A percentile compares a stretch with the other conserved stretches of the same genome.
These are phyloP conservation scores for Urostyla sp. DNA, from an alignment of 73 alveolate genomes.

Conservation along the genomic window DNA sequence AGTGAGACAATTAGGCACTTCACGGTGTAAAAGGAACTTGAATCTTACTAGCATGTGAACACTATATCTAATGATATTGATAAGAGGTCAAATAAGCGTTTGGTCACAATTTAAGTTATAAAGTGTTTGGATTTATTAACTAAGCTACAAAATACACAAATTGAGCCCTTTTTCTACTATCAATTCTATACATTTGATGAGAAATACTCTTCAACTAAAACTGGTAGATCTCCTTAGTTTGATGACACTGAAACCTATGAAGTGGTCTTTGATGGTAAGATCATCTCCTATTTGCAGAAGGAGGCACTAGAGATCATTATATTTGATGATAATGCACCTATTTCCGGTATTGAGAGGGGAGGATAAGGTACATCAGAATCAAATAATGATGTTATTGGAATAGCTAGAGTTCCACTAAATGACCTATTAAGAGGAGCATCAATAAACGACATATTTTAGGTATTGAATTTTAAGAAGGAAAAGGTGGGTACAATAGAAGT, in stretches of 20 bases:
- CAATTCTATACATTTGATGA: conserved; percentile 88
- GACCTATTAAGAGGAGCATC: conserved; percentile 73
- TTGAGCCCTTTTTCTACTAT: conserved; percentile 88
- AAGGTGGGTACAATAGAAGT: conserved; percentile 76
- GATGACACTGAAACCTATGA: conserved; percentile 83
- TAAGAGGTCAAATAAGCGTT: conserved; percentile 68
- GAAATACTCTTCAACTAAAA: conserved; percentile 69
- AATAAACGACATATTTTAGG: conserved; percentile 76
- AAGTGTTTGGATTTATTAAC: conserved; percentile 62
- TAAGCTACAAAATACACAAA: conserved; percentile 52
- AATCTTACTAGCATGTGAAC: conserved; percentile 63
- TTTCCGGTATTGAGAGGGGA: conserved; percentile 81
- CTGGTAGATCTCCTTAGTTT: conserved; percentile 84
- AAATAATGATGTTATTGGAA: conserved; percentile 87
- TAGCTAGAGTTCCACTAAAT: conserved; percentile 78
- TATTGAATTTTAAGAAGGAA: conserved; percentile 67
- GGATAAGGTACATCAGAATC: conserved; percentile 66
- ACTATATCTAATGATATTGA: conserved; percentile 53
- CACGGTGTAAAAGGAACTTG: conserved; percentile 76
- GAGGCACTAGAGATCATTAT: conserved; percentile 81
- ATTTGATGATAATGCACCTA: conserved; percentile 90
- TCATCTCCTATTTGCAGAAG: conserved; percentile 76
- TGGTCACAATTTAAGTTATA: conserved; percentile 65
- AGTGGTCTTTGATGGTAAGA: conserved; percentile 68
- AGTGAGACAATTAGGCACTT: conserved; percentile 84